Evolutionary conservation across 352 stramenopile genomes (phyloP).

Genomic region (Halophytophthora polymorphica): DNA sequence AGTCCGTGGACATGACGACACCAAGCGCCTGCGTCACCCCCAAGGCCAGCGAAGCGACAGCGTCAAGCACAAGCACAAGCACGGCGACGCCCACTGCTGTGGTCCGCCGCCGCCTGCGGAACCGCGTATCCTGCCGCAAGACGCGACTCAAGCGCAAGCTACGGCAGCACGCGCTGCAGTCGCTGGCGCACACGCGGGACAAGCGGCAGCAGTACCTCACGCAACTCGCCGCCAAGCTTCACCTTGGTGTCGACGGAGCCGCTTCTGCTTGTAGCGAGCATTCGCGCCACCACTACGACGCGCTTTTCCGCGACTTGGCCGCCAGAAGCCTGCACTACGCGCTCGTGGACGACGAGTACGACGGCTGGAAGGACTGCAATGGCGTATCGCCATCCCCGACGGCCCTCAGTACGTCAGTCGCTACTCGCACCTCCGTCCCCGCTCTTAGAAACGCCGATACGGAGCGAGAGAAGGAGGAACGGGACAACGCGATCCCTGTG

Average conservation of each 20-base stretch:
- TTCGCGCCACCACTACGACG: neutral
- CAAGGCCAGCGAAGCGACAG: conserved; percentile 1
- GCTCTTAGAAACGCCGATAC: neutral
- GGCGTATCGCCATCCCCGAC: neutral
- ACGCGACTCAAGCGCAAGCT: conserved; percentile 46
- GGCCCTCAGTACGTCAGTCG: neutral
- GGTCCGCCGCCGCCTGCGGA: conserved; percentile 31
- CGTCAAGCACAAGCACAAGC: neutral
- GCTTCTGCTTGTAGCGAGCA: neutral
- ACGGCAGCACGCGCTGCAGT: conserved; percentile 22
- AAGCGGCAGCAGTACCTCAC: conserved; percentile 32
- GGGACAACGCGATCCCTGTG: conserved; percentile 7
- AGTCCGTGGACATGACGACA: conserved; percentile 10
- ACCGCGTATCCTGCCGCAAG: conserved; percentile 46
- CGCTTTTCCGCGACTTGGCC: conserved; percentile 25
- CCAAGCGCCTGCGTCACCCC: neutral
- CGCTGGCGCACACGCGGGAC: conserved; percentile 25
- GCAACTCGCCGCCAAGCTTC: conserved; percentile 20
- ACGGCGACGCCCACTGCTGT: conserved; percentile 1
- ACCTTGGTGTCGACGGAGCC: neutral
- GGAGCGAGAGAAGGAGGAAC: conserved; percentile 12
- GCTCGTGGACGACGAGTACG: conserved; percentile 32
- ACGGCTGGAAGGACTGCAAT: conserved; percentile 6
- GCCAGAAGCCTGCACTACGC: conserved; percentile 34
- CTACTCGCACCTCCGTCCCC: too few species aligned